Conservation (phyloP, 306 rosid genomes). For the Cyclanthera cordifolia region DNA sequence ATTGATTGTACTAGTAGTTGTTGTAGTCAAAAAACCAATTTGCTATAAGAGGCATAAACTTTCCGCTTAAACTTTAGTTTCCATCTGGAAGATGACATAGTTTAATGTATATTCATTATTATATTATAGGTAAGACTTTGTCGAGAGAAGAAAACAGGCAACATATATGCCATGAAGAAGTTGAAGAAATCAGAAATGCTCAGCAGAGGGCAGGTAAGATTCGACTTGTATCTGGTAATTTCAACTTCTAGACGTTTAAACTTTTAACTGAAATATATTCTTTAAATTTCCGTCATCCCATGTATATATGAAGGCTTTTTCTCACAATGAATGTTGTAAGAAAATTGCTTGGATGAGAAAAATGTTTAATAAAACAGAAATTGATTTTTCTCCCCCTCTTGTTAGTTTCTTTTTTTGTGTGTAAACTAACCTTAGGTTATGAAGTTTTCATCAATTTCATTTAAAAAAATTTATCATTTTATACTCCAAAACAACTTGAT, state of each 20-base stretch:
- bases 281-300: neutral
- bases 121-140: slow-evolving; percentile 37
- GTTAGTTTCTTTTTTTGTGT: no score
- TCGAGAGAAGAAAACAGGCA: slow-evolving; percentile 49
- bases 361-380: neutral
- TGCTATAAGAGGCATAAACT: no score
- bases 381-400: no score
- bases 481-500: neutral
- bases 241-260: neutral
- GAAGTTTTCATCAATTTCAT: no score
- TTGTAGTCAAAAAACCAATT: no score
- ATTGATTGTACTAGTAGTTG: no score
- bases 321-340: neutral
- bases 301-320: neutral
- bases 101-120: slow-evolving; percentile 5
- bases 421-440: no score
- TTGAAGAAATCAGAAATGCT: slow-evolving; percentile 27
- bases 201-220: slow-evolving; percentile 51
- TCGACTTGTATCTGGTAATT: neutral
- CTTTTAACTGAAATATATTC: neutral
- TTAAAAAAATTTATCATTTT: neutral
- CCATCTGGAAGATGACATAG: neutral
- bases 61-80: no score
- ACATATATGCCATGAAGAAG: slow-evolving; percentile 45
- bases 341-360: neutral